These are phyloP conservation scores for Brettanomyces sp. DNA, from an alignment of 805 yeast species.

Conservation along the genomic window DNA sequence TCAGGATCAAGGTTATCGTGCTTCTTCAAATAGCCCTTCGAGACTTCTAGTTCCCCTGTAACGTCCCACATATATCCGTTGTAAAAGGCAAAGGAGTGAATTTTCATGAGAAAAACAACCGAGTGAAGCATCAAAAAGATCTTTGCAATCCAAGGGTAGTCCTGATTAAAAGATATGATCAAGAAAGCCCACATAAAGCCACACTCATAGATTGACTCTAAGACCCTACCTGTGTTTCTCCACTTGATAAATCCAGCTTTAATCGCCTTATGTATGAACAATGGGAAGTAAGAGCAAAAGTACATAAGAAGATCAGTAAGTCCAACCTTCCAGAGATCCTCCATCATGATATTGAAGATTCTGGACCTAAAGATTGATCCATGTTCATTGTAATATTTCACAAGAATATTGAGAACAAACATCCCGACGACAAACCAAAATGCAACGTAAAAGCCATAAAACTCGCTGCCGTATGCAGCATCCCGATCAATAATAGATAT, in stretches of 20 bases:
- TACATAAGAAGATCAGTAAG: slow-evolving; percentile 72
- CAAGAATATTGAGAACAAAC: slow-evolving; percentile 40
- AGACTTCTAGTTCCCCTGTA: slow-evolving; percentile 41
- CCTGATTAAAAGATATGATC: slow-evolving; percentile 38
- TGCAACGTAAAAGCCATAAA: slow-evolving; percentile 74
- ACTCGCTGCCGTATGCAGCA: slow-evolving; percentile 35
- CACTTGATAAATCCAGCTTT: slow-evolving; percentile 41
- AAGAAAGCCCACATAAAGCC: slow-evolving; percentile 44
- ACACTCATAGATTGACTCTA: slow-evolving; percentile 51
- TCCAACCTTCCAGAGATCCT: slow-evolving; percentile 60
- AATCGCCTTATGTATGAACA: slow-evolving; percentile 48
- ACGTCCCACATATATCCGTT: slow-evolving; percentile 83
- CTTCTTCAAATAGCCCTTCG: slow-evolving; percentile 34
- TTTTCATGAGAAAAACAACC: slow-evolving; percentile 84
- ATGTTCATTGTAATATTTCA: slow-evolving; percentile 40
- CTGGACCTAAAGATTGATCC: slow-evolving; percentile 41
- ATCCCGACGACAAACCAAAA: slow-evolving; percentile 65
- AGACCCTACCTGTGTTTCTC: slow-evolving; percentile 53
- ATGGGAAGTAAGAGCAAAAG: slow-evolving; percentile 50
- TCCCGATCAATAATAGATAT: slow-evolving; percentile 47
- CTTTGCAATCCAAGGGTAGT: slow-evolving; percentile 84
- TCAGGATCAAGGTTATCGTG: slow-evolving; percentile 25
- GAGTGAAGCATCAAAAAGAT: slow-evolving; percentile 80
- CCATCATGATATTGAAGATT: slow-evolving; percentile 46
- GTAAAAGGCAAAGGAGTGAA: slow-evolving; percentile 87